Conservation (phyloP, 2,329 filamentous ascomycete species). For the Talaromyces rugulosus region DNA sequence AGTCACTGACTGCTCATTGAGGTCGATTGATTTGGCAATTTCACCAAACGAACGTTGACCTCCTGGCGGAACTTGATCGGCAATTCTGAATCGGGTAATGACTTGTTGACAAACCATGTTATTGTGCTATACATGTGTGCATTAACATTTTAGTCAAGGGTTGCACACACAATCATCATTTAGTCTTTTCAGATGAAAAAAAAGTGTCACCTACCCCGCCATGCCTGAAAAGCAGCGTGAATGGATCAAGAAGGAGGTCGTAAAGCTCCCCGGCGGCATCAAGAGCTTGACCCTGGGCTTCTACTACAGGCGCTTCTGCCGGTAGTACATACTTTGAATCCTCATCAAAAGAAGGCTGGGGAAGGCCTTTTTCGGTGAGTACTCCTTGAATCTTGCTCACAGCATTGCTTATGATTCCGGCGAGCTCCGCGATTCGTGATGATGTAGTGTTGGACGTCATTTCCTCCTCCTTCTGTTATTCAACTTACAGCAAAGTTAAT, state of each 20-base stretch:
- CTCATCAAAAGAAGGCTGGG: background rate
- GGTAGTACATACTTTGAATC: background rate
- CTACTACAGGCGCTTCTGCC: background rate
- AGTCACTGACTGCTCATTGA: background rate
- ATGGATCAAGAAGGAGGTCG: constrained; percentile 3
- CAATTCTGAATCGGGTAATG: background rate
- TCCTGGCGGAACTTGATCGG: background rate
- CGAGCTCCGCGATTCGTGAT: background rate
- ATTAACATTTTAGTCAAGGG: background rate
- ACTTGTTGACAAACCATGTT: background rate
- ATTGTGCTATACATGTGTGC: background rate
- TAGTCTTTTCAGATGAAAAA: background rate
- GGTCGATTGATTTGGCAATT: background rate
- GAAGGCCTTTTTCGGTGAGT: background rate
- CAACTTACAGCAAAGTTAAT: background rate
- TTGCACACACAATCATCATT: background rate
- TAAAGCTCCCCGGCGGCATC: background rate
- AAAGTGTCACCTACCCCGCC: background rate
- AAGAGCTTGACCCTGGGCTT: background rate
- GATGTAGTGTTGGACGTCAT: background rate
- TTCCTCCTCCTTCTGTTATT: background rate
- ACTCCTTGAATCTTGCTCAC: background rate
- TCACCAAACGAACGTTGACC: background rate
- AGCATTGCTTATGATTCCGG: background rate
- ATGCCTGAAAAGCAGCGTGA: background rate